Conservation (phyloP, 768 basidiomycete genomes). For the Amanita subjunquillea region DNA sequence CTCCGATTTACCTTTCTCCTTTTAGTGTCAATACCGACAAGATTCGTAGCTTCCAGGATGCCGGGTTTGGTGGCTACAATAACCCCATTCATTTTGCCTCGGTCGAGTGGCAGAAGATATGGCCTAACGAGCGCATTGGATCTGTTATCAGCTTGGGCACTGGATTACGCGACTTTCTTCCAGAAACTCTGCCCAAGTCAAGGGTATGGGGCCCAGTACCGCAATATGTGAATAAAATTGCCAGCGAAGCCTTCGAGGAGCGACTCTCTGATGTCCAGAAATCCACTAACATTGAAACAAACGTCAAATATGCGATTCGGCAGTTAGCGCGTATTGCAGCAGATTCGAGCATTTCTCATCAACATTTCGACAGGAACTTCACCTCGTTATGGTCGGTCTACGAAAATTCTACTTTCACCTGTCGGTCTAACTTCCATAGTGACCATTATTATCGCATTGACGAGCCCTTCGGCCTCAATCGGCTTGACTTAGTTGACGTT, state of each 20-base stretch:
- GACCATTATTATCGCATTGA: neutral
- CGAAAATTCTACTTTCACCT: neutral
- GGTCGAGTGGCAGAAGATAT: conserved; percentile 9
- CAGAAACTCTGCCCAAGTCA: too few species aligned
- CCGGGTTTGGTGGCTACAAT: conserved; percentile 16
- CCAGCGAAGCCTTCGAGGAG: neutral
- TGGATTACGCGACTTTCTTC: too few species aligned
- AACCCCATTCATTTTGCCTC: conserved; percentile 12
- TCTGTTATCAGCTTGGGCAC: conserved; percentile 8
- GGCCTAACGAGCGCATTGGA: conserved; percentile 11
- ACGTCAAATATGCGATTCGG: neutral
- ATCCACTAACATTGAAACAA: neutral
- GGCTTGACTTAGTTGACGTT: neutral
- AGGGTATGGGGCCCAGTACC: neutral
- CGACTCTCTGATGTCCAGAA: neutral
- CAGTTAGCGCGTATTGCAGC: neutral
- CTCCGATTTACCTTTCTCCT: conserved; percentile 12
- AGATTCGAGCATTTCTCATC: conserved; percentile 1
- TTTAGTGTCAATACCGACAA: conserved; percentile 6
- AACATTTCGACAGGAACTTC: neutral
- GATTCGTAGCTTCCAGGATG: conserved; percentile 13
- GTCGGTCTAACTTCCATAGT: neutral
- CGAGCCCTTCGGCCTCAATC: neutral
- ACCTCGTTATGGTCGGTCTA: neutral
- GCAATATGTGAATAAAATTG: neutral